phyloP scores from a whole-genome alignment of 129 eudicot genomes.

The Lactuca saligna region DNA sequence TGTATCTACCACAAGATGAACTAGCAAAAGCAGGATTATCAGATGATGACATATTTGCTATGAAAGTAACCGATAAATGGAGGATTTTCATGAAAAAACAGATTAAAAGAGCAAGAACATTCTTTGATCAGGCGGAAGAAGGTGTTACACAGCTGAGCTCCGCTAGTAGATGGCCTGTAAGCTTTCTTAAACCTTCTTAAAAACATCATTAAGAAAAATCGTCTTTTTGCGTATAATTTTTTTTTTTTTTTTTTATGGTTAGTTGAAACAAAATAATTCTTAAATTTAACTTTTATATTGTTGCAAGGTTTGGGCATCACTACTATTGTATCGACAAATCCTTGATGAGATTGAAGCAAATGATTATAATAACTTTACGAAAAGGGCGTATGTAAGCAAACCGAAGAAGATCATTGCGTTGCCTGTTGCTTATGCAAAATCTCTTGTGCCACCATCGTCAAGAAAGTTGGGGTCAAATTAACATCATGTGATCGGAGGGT shows the following conservation, averaged over 20 bases:
- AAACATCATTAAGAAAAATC: neutral
- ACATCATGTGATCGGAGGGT: conserved; percentile 25
- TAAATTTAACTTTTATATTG: neutral
- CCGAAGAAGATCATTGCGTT: conserved; percentile 76
- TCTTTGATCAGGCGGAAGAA: conserved; percentile 88
- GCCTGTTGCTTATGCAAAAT: conserved; percentile 81
- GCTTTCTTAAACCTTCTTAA: conserved; percentile 12
- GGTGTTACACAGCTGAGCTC: conserved; percentile 88
- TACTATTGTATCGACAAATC: conserved; percentile 79
- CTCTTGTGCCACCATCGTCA: conserved; percentile 64
- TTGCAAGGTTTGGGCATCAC: conserved; percentile 88
- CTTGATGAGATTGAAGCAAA: conserved; percentile 93
- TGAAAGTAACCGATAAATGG: conserved; percentile 94
- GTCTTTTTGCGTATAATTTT: neutral
- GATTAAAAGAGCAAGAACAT: conserved; percentile 86
- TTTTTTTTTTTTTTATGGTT: neutral
- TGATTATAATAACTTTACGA: conserved; percentile 91
- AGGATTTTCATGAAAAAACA: conserved; percentile 90
- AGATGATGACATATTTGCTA: conserved; percentile 88
- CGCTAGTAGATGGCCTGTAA: conserved; percentile 99
- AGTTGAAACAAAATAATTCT: too few relatives aligned
- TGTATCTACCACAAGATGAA: conserved; percentile 94
- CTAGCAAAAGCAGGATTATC: conserved; percentile 87
- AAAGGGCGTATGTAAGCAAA: conserved; percentile 87
- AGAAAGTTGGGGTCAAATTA: conserved; percentile 28